Evolutionary conservation across 1,284 basidiomycete species (phyloP).

Genomic region (Omphalotus olearius): DNA sequence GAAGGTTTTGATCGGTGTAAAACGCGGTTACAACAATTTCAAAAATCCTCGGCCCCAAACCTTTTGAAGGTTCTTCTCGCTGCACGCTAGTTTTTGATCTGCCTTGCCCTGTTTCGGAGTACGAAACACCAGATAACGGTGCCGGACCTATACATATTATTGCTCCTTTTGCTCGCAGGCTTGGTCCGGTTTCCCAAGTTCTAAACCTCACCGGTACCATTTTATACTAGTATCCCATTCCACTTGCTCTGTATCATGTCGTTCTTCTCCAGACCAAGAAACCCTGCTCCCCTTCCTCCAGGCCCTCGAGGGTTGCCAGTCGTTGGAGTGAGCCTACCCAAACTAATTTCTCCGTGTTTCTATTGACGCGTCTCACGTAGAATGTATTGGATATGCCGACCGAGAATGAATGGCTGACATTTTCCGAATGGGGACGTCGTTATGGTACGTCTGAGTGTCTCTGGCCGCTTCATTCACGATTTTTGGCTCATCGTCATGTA

Average conservation of each 20-base stretch:
- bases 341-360: neutral
- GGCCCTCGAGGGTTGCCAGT: constrained; percentile 20
- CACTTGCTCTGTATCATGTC: constrained; percentile 2
- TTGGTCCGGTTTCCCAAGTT: too few relatives aligned
- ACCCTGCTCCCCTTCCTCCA: constrained; percentile 17
- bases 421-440: constrained; percentile 19
- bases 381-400: constrained; percentile 21
- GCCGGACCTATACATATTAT: too few relatives aligned
- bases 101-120: too few relatives aligned
- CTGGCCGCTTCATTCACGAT: neutral
- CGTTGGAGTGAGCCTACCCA: constrained; percentile 14
- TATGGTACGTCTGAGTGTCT: constrained; percentile 17
- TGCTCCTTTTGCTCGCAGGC: too few relatives aligned
- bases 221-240: neutral
- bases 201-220: too few relatives aligned
- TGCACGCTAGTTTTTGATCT: too few relatives aligned
- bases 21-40: too few relatives aligned
- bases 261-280: constrained; percentile 1
- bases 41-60: too few relatives aligned
- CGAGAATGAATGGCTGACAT: constrained; percentile 18
- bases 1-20: too few relatives aligned
- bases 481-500: neutral
- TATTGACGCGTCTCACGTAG: neutral
- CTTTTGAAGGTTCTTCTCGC: too few relatives aligned
- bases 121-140: too few relatives aligned